A percentile compares a stretch with the other conserved stretches of the same genome.
phyloP scores from a whole-genome alignment of 202 grass and related monocot species.

The Carex arenaria region DNA sequence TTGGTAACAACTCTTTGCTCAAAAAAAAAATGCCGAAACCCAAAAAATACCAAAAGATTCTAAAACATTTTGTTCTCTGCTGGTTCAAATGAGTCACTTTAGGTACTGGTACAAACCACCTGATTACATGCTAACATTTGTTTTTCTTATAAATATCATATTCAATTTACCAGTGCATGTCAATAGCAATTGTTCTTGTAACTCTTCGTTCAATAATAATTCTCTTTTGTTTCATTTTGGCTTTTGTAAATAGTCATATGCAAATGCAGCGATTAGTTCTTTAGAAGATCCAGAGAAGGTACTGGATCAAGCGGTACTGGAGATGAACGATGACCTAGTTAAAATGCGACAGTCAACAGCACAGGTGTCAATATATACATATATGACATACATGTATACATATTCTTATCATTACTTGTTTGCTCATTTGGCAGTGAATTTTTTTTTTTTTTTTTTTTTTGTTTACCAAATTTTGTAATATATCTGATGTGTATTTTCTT shows the following conservation, averaged over 20 bases:
- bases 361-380: constrained; percentile 21
- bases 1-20: background rate
- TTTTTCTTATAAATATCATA: background rate
- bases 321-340: constrained; percentile 48
- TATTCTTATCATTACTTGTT: background rate
- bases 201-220: background rate
- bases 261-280: constrained; percentile 43
- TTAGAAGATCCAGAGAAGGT: constrained; percentile 61
- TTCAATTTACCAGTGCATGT: background rate
- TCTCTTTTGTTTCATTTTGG: background rate
- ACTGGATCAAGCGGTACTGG: constrained; percentile 45
- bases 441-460: background rate
- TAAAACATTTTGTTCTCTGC: background rate
- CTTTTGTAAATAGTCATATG: constrained; percentile 42
- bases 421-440: background rate
- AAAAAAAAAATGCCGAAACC: background rate
- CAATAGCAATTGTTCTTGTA: constrained; percentile 2
- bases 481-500: background rate
- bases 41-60: background rate
- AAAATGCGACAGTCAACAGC: constrained; percentile 51
- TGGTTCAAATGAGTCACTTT: background rate
- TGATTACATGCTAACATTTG: background rate
- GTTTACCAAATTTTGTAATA: background rate
- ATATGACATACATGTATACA: background rate
- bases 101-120: background rate